These are phyloP conservation scores for Mortierella sp. DNA, from an alignment of 371 early-diverging fungal species.

Conservation along the genomic window DNA sequence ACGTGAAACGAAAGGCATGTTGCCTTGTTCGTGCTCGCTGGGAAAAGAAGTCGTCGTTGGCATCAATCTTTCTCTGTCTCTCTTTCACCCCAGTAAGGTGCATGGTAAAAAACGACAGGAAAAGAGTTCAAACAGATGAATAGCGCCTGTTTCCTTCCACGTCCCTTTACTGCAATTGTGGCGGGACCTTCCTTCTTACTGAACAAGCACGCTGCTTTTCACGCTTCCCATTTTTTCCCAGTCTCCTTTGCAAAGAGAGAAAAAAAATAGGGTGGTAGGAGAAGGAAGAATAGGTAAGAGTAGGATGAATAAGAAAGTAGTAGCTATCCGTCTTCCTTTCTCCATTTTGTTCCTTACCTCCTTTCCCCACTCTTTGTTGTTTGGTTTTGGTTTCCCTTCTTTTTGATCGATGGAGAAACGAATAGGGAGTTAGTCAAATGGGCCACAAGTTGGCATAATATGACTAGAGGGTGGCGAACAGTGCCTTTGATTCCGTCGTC, in stretches of 20 bases:
- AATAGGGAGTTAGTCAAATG: background rate
- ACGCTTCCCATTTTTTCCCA: constrained; percentile 12
- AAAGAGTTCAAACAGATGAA: too few species aligned
- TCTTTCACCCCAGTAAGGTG: too few species aligned
- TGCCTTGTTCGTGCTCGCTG: background rate
- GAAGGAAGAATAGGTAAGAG: background rate
- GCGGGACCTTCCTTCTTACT: constrained; percentile 1
- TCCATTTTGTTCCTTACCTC: background rate
- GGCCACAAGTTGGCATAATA: background rate
- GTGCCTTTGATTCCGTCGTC: constrained; percentile 1
- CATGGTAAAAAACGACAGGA: too few species aligned
- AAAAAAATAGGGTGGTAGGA: background rate
- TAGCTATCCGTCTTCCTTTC: background rate
- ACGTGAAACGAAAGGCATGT: background rate
- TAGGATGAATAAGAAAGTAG: background rate
- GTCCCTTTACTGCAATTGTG: background rate
- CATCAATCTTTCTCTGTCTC: too few species aligned
- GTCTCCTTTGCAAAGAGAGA: background rate
- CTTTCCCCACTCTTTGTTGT: background rate
- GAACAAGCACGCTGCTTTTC: background rate
- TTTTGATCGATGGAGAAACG: background rate
- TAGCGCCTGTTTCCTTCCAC: background rate
- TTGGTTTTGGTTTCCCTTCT: constrained; percentile 1
- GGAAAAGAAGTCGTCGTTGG: background rate
- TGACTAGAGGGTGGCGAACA: background rate